A percentile compares a stretch with the other conserved stretches of the same genome.
Conservation (phyloP, 805 yeast species). For the Starmerella bombicola region DNA sequence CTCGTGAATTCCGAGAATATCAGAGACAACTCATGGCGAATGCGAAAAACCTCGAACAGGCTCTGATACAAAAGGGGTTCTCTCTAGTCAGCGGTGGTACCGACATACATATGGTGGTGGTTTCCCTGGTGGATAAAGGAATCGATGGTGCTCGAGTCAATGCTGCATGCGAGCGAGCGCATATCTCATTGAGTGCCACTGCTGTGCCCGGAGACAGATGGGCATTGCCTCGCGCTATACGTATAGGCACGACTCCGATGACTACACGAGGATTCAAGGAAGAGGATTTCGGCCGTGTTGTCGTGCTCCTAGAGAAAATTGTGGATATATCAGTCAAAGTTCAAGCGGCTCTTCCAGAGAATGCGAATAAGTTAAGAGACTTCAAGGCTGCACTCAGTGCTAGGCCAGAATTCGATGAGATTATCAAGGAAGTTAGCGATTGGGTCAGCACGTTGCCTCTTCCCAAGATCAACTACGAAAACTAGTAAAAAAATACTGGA, state of each 20-base stretch:
- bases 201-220: slow-evolving; percentile 96
- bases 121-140: slow-evolving; percentile 63
- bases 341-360: slow-evolving; percentile 72
- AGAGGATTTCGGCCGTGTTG: slow-evolving; percentile 70
- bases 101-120: slow-evolving; percentile 91
- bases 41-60: slow-evolving; percentile 67
- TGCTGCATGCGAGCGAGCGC: slow-evolving; percentile 83
- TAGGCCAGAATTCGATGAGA: slow-evolving; percentile 22
- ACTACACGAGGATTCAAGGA: slow-evolving; percentile 91
- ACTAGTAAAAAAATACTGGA: too few relatives aligned
- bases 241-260: slow-evolving; percentile 98
- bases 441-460: slow-evolving; percentile 18
- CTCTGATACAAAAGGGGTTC: slow-evolving; percentile 60
- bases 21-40: slow-evolving; percentile 78
- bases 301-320: slow-evolving; percentile 62
- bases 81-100: slow-evolving; percentile 88
- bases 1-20: slow-evolving; percentile 82
- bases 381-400: slow-evolving; percentile 67
- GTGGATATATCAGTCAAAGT: slow-evolving; percentile 60
- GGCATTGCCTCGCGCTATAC: slow-evolving; percentile 90
- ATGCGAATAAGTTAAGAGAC: slow-evolving; percentile 88
- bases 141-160: slow-evolving; percentile 95
- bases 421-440: slow-evolving; percentile 18
- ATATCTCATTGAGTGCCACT: slow-evolving; percentile 92
- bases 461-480: neutral